These are phyloP conservation scores for Extremus antarcticus DNA, from an alignment of 495 filamentous ascomycete species.

Conservation along the genomic window DNA sequence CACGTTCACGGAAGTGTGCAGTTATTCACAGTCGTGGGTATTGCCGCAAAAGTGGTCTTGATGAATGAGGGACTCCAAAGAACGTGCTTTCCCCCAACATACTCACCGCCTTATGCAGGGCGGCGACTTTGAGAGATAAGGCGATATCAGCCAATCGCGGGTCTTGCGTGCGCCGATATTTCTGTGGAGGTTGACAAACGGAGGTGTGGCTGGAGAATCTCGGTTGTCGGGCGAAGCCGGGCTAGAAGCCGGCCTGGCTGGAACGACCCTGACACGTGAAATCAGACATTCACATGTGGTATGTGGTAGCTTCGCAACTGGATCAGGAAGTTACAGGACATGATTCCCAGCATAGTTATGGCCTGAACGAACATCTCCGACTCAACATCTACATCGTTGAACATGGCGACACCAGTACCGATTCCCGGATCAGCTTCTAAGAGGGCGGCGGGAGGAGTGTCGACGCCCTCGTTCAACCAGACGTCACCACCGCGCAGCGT, in stretches of 20 bases:
- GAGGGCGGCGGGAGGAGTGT: constrained; percentile 15
- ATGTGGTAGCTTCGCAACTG: not conserved
- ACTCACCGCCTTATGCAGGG: not conserved
- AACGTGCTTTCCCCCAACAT: not conserved
- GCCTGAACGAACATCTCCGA: not conserved
- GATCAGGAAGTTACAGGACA: no score
- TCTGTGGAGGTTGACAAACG: no score
- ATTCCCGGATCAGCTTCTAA: constrained; percentile 17
- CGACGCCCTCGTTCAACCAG: constrained; percentile 19
- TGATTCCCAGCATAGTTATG: no score
- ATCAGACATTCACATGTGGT: not conserved
- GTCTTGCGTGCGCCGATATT: no score
- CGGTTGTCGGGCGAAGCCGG: not conserved
- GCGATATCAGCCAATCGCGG: no score
- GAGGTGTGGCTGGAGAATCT: not conserved
- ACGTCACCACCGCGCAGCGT: constrained; percentile 31
- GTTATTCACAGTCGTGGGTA: not conserved
- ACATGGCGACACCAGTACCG: constrained; percentile 28
- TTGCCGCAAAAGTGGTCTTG: no score
- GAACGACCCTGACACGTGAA: not conserved
- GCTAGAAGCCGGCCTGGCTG: no score
- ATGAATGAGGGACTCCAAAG: not conserved
- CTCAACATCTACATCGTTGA: not conserved
- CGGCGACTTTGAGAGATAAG: not conserved
- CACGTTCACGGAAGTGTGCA: no score